phyloP scores from a whole-genome alignment of 2,329 filamentous ascomycete genomes.

The Alternaria gaisen region DNA sequence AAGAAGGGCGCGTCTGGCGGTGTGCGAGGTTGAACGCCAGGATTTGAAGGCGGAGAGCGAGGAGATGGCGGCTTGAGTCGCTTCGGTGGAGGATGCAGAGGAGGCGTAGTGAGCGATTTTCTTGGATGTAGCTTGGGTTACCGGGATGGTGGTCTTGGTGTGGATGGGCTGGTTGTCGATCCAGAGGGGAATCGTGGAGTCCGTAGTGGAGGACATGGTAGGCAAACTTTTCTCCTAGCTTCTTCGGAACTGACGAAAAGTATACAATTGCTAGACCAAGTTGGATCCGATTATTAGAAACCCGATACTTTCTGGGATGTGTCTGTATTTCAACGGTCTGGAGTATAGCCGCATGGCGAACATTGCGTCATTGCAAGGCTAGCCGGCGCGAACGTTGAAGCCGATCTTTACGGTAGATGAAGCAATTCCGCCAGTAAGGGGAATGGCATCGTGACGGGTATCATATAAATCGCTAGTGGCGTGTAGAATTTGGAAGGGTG shows the following conservation, averaged over 20 bases:
- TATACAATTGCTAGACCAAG: too few relatives aligned
- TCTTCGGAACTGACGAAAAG: neutral
- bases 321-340: neutral
- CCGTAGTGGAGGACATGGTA: constrained; percentile 3
- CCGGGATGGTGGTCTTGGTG: constrained; percentile 56
- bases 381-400: neutral
- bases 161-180: constrained; percentile 55
- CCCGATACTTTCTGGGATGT: neutral
- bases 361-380: constrained; percentile 2
- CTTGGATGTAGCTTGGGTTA: constrained; percentile 65
- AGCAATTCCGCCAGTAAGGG: neutral
- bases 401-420: constrained; percentile 14
- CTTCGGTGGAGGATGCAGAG: constrained; percentile 62
- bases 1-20: constrained; percentile 72
- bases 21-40: constrained; percentile 71
- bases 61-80: constrained; percentile 63
- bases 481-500: neutral
- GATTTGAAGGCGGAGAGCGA: constrained; percentile 71
- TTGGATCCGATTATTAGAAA: neutral
- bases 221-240: neutral
- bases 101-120: constrained; percentile 60
- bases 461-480: neutral
- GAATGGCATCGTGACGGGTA: neutral
- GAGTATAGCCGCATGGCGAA: neutral
- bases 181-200: constrained; percentile 50